phyloP scores from a whole-genome alignment of 306 rosid species.

The Ceratonia siliqua region DNA sequence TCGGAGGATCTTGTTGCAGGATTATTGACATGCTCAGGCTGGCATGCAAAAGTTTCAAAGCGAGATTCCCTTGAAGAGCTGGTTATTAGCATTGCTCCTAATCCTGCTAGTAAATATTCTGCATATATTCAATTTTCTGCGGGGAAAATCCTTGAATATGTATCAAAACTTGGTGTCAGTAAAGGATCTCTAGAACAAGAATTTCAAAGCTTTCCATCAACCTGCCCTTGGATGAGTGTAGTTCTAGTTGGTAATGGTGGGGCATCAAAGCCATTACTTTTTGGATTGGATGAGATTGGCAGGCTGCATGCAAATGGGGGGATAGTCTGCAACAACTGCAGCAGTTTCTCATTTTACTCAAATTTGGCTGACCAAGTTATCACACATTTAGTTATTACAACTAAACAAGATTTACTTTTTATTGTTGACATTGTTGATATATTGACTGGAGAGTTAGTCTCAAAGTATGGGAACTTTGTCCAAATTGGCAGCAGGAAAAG shows the following conservation, averaged over 20 bases:
- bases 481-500: conserved; percentile 48
- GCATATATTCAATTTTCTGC: conserved; percentile 77
- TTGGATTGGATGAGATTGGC: conserved; percentile 83
- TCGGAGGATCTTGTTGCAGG: conserved; percentile 73
- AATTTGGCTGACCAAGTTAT: conserved; percentile 72
- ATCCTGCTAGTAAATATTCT: conserved; percentile 57
- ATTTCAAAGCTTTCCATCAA: conserved; percentile 57
- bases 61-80: conserved; percentile 57
- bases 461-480: conserved; percentile 56
- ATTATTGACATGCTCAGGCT: conserved; percentile 76
- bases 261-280: conserved; percentile 56
- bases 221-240: conserved; percentile 86
- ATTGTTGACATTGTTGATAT: conserved; percentile 69
- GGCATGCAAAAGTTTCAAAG: conserved; percentile 68
- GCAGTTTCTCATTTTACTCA: conserved; percentile 84
- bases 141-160: conserved; percentile 66
- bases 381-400: conserved; percentile 74
- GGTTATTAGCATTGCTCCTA: conserved; percentile 59
- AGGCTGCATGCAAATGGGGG: conserved; percentile 70
- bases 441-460: conserved; percentile 57
- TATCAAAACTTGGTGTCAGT: conserved; percentile 49
- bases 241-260: conserved; percentile 52
- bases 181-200: conserved; percentile 54
- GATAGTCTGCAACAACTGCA: conserved; percentile 81
- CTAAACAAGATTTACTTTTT: conserved; percentile 86